Base-by-base conservation (phyloP, 2,329 filamentous ascomycete species). In the Pseudofabraea citricarpa region DNA sequence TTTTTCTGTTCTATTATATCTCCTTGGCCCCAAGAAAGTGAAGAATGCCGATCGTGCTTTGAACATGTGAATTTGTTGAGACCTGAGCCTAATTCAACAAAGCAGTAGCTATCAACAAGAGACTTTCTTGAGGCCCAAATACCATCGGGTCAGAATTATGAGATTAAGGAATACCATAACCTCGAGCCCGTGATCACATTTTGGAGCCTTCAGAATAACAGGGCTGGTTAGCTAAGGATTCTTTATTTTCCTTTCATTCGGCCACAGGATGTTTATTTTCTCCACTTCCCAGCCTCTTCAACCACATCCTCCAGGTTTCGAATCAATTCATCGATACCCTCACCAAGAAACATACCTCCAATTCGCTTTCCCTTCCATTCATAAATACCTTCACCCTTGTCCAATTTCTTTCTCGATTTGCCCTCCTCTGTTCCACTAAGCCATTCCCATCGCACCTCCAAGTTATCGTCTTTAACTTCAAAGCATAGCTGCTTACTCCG, bases 101-200 rank as follows among this genome's bases (percentile, higher is more conserved):
- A 29, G 46, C 50, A 18, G 42, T 68, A 53, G 56, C 41, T 43
- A 52, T 18, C 55, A 64, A 40, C 51, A 68, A 12, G 66, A 69
- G 42, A 55, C 58, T 6, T 61, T 64, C 44, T 31, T 68, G 22
- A 39, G 69, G 43, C 66, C 66, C 6, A 53, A 65, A 10, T 69
- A 66, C 51, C 66, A 69, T 47, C 66, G 66, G 15, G 26, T 69
- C n/a, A 56, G 56, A n/a, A 51, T 62, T 36, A 56, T 54, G 4
- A 54, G 59, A 32, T 38, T 60, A 40, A 49, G n/a, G n/a, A n/a
- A n/a, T n/a, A n/a, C n/a, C n/a, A n/a, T n/a, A n/a, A n/a, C n/a
- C n/a, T n/a, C n/a, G n/a, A n/a, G n/a, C n/a, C n/a, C n/a, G 46
- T 46, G 47, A 56, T 44, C 51, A 36, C n/a, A 39, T 24, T 5